Percentiles rank a stretch among this genome's conserved stretches.
These are phyloP conservation scores for Kluyveromyces marxianus DNA, from an alignment of 1,139 yeast species.

Conservation along the genomic window DNA sequence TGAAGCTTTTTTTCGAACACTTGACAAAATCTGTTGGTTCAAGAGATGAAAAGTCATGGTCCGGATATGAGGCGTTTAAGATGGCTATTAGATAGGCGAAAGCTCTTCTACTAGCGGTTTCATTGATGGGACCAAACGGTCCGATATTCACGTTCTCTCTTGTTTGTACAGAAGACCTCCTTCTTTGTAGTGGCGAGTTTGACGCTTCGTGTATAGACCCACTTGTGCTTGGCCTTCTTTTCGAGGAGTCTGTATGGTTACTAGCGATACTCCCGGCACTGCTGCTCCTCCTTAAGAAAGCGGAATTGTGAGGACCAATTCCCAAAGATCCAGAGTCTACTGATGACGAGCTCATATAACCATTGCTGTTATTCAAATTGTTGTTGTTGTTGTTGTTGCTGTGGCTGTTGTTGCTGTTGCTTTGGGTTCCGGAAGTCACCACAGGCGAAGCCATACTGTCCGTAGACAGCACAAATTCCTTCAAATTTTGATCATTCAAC, in stretches of 20 bases:
- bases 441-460: neutral
- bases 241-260: slow-evolving; percentile 11
- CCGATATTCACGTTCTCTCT: slow-evolving; percentile 36
- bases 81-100: slow-evolving; percentile 89
- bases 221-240: slow-evolving; percentile 15
- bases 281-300: slow-evolving; percentile 21
- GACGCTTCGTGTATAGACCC: neutral
- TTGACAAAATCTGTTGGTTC: slow-evolving; percentile 79
- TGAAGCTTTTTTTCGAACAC: slow-evolving; percentile 44
- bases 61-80: slow-evolving; percentile 87
- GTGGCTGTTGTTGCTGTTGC: slow-evolving; percentile 1
- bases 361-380: slow-evolving; percentile 7
- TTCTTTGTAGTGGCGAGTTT: slow-evolving; percentile 7
- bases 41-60: slow-evolving; percentile 82
- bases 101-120: slow-evolving; percentile 74
- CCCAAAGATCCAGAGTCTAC: slow-evolving; percentile 15
- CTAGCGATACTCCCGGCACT: slow-evolving; percentile 18
- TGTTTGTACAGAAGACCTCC: slow-evolving; percentile 24
- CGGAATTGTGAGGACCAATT: slow-evolving; percentile 2
- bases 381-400: slow-evolving; percentile 8
- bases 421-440: neutral
- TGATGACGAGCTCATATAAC: slow-evolving; percentile 26
- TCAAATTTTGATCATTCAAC: slow-evolving; percentile 30
- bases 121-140: slow-evolving; percentile 91
- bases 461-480: slow-evolving; percentile 23